Base-by-base conservation (phyloP, 2,329 filamentous ascomycete species). In the Epichloe sp. region DNA sequence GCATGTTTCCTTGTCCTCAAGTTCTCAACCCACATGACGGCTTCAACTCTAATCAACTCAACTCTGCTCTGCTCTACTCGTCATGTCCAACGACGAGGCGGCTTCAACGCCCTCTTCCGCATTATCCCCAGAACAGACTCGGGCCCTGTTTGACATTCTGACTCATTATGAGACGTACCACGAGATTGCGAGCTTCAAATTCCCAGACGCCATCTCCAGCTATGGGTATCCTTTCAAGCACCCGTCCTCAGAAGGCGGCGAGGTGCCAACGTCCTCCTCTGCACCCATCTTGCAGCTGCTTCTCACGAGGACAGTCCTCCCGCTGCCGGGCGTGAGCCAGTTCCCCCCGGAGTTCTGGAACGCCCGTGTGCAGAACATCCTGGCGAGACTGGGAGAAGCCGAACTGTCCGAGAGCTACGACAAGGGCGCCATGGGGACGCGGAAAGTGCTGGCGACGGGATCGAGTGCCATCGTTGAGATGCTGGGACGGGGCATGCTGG, bases 401-500 rank as follows among this genome's bases (percentile, higher is more conserved):
- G 80, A 87, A 48, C 70, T 91, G 35, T 88, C 84, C 1, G 86
- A 91, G 64, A 88, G 84, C 62, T 91, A 89, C 60, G 86, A 91
- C 63, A 88, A 88, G 65, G 86, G 84, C 14, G 74, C 80, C 0
- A 68, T 91, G 57, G 86, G 86, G 0, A 81, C 82, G 53, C 74
- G 86, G 48, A 89, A 88, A 68, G 86, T 83, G 19, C 67, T 91
- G 47, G 79, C 86, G 0, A 88, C 86, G 6, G 85, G 83, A 0
- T 75, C 82, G 10, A 84, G 83, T 37, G 78, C 80, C 6, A 65
- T 90, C 52, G 72, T 87, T 50, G 86, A 89, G 66, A 80, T 82
- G 60, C 69, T 86, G 12, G 80, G 79, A 0, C 71, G 85, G 54
- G 86, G 83, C 6, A 71, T 78, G 36, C 66, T 88, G 14, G 83